Base-by-base conservation (phyloP, 139 green algal genomes). In the Chlorella sp. region DNA sequence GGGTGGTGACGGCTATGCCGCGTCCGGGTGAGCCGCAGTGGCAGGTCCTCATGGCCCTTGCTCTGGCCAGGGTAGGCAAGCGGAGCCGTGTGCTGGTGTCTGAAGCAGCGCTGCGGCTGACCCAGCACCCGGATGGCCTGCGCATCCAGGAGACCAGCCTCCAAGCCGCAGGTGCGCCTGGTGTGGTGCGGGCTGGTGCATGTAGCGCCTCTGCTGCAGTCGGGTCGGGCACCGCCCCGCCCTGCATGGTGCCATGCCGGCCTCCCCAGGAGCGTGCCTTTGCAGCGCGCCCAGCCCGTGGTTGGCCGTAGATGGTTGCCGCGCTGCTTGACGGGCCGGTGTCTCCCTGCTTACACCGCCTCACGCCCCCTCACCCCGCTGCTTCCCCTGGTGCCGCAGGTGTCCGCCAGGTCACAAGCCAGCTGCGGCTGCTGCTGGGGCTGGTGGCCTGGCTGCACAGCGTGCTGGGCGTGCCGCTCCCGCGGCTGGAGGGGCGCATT, bases 401-500 rank as follows among this genome's bases (percentile, higher is more conserved):
- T 22, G 24, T 80, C 32, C 0, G 73, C 73, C 14, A 80, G 73
- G 73, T n/a, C 73, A 19, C 37, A n/a, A n/a, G 73, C 73, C 32
- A 80, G 73, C 73, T 42, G 73, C 73, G 73, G 73, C 73, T 40
- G 2, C n/a, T n/a, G n/a, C 24, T 80, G n/a, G n/a, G 32, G 32
- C 2, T 42, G n/a, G 32, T 42, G 30, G 32, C 73, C 30, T 40
- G n/a, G 73, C 73, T 80, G 73, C 73, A 80, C n/a, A 21, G 12
- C 18, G 73, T n/a, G 73, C 73, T 80, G 73, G 73, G 32, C n/a
- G 73, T n/a, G 24, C 12, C 32, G 73, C 32, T 80, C 12, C 73
- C 73, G 32, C 73, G 32, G 73, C 73, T 80, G 73, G 73, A 80
- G 73, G 73, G 32, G 32, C 73, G 73, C 73, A 80, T 80, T 80